These are phyloP conservation scores for Lachancea fermentati DNA, from an alignment of 805 yeast genomes.

Conservation along the genomic window DNA sequence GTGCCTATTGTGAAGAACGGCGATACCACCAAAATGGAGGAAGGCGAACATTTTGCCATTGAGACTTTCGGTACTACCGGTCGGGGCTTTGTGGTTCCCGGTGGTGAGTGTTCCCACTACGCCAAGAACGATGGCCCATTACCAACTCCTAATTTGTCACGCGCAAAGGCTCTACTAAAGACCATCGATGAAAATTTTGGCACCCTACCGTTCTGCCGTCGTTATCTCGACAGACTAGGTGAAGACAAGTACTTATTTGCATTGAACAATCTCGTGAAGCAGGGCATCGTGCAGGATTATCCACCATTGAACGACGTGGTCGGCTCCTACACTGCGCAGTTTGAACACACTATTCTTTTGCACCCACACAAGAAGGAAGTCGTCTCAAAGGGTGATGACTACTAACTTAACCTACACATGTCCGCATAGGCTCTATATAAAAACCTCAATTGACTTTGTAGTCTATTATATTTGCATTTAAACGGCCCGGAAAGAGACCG, in stretches of 20 bases:
- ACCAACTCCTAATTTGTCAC: constrained; percentile 42
- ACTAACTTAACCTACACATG: constrained; percentile 35
- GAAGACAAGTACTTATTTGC: constrained; percentile 89
- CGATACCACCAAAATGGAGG: constrained; percentile 97
- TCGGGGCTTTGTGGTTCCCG: constrained; percentile 75
- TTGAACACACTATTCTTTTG: constrained; percentile 85
- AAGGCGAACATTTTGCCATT: constrained; percentile 95
- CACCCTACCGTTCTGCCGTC: constrained; percentile 92
- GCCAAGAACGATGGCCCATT: constrained; percentile 51
- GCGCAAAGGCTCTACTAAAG: constrained; percentile 63
- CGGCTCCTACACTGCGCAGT: constrained; percentile 94
- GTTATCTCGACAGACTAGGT: constrained; percentile 87
- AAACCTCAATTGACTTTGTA: not conserved
- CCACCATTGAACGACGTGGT: constrained; percentile 83
- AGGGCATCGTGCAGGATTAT: constrained; percentile 87
- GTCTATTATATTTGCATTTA: not conserved
- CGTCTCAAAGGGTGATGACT: constrained; percentile 93
- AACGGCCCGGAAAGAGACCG: too few relatives aligned
- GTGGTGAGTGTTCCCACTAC: constrained; percentile 95
- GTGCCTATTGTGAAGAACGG: constrained; percentile 95
- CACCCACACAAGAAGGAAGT: constrained; percentile 93
- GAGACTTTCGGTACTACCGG: constrained; percentile 99
- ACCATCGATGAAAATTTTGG: constrained; percentile 82
- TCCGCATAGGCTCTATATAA: not conserved
- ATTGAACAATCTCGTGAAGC: constrained; percentile 73